These are phyloP conservation scores for Ceratobasidium papillatum DNA, from an alignment of 1,284 basidiomycete genomes.

Conservation along the genomic window DNA sequence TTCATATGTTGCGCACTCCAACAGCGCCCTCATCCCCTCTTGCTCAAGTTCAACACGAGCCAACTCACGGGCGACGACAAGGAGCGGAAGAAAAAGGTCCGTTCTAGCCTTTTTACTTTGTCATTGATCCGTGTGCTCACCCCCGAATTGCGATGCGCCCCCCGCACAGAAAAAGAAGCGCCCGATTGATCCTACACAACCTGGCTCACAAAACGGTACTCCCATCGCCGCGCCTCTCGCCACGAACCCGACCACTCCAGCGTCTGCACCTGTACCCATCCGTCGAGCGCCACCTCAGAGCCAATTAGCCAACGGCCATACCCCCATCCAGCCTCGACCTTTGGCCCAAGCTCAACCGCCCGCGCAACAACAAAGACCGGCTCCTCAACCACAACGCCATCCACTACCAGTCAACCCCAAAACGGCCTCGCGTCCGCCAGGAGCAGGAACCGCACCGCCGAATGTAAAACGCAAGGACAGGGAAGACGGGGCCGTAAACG, in stretches of 20 bases:
- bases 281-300: slow-evolving; percentile 20
- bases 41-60: slow-evolving; percentile 35
- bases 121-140: slow-evolving; percentile 36
- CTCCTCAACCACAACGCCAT: slow-evolving; percentile 25
- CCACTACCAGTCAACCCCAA: slow-evolving; percentile 32
- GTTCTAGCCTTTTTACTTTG: slow-evolving; percentile 11
- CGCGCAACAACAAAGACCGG: background rate
- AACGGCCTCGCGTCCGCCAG: slow-evolving; percentile 13
- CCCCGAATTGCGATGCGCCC: slow-evolving; percentile 11
- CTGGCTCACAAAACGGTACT: slow-evolving; percentile 4
- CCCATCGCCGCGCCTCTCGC: background rate
- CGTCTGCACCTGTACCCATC: slow-evolving; percentile 2
- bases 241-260: background rate
- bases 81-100: slow-evolving; percentile 39
- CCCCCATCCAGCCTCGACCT: background rate
- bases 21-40: slow-evolving; percentile 9
- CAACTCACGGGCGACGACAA: slow-evolving; percentile 36
- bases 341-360: slow-evolving; percentile 12
- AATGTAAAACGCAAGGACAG: slow-evolving; percentile 28
- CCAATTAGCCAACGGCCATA: slow-evolving; percentile 23
- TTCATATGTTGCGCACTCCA: background rate
- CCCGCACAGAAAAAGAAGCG: slow-evolving; percentile 36
- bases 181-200: slow-evolving; percentile 36
- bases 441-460: background rate
- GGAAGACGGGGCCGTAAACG: slow-evolving; percentile 22